Conservation (phyloP, 768 basidiomycete species). For the Suillus hirtellus region DNA sequence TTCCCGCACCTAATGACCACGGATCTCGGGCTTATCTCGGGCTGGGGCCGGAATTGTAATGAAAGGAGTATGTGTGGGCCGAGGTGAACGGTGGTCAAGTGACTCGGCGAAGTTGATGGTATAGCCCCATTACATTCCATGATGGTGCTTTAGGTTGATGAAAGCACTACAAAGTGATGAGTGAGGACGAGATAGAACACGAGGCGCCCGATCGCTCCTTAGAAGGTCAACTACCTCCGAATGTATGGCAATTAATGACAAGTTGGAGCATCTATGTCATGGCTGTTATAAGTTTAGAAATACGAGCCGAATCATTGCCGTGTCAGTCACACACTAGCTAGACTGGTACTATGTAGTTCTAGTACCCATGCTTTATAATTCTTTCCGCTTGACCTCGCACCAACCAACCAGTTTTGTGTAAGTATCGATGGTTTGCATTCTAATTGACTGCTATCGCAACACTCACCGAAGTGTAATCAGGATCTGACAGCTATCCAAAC, state of each 20-base stretch:
- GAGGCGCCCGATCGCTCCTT: neutral
- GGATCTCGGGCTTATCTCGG: neutral
- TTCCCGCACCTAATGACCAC: neutral
- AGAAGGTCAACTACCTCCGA: neutral
- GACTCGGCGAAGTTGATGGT: neutral
- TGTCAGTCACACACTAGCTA: slow-evolving; percentile 7
- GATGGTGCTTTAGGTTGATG: neutral
- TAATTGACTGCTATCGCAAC: neutral
- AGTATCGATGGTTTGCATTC: neutral
- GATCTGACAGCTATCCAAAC: slow-evolving; percentile 24
- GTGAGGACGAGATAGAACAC: neutral
- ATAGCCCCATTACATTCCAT: neutral
- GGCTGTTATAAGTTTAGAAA: slow-evolving; percentile 10
- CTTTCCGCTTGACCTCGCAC: neutral
- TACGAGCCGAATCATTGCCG: neutral
- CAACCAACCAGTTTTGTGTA: slow-evolving; percentile 3
- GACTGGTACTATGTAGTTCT: neutral
- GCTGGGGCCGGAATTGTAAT: neutral
- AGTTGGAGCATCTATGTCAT: neutral
- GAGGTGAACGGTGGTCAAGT: neutral
- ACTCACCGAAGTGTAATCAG: neutral
- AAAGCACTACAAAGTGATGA: neutral
- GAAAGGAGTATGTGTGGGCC: neutral
- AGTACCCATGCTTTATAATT: neutral
- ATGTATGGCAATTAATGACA: neutral